phyloP scores from a whole-genome alignment of 768 basidiomycete species.

The Mycena leptocephala region DNA sequence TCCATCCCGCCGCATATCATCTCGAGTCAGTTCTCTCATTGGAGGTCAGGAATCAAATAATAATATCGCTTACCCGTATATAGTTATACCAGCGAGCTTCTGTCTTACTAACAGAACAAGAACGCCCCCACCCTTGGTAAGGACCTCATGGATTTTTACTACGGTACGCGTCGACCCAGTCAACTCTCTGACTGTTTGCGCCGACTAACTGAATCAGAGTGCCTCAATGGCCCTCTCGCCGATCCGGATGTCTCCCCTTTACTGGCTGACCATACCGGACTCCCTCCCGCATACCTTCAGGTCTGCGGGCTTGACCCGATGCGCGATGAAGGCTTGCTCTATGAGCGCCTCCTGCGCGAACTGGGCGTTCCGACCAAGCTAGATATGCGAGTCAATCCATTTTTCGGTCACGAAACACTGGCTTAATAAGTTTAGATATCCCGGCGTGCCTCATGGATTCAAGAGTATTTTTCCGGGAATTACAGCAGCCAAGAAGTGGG shows the following conservation, averaged over 20 bases:
- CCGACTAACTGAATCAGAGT: background rate
- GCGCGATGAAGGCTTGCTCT: conserved; percentile 10
- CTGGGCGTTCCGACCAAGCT: background rate
- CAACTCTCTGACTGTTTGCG: background rate
- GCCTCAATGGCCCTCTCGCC: background rate
- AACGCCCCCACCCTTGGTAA: background rate
- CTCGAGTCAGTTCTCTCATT: background rate
- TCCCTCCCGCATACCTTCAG: background rate
- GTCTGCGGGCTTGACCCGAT: conserved; percentile 4
- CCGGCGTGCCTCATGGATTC: background rate
- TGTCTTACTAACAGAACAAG: conserved; percentile 13
- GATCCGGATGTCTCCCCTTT: background rate
- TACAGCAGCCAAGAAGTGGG: background rate
- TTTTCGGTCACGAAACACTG: background rate
- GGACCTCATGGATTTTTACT: background rate
- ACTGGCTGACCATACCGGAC: background rate
- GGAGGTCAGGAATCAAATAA: background rate
- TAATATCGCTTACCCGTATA: background rate
- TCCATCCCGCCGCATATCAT: background rate
- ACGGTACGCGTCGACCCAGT: background rate
- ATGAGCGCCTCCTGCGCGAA: conserved; percentile 11
- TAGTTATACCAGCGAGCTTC: background rate
- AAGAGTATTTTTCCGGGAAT: background rate
- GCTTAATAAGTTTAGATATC: background rate
- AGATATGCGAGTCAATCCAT: background rate